Base-by-base conservation (phyloP, 2,329 filamentous ascomycete genomes). In the Gliomastix tumulicola region DNA sequence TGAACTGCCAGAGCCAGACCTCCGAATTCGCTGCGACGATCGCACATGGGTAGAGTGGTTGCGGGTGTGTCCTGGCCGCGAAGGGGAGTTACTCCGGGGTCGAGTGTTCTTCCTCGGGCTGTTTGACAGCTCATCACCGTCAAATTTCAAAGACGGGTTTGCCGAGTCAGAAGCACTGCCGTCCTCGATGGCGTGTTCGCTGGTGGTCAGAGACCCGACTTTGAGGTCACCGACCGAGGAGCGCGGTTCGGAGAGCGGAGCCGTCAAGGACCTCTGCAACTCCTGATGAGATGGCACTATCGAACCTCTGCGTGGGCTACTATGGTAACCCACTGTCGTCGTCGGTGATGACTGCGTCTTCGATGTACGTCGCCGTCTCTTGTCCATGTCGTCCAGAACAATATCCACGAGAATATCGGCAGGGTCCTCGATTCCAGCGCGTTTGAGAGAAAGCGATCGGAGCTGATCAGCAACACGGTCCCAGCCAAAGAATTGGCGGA, bases 401-500 rank as follows among this genome's bases (percentile, higher is more conserved):
- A 98, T 94, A 49, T 94, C 84, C 44, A 92, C 86, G 33, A 97
- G 69, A 27, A 98, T 75, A 55, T 97, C 92, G 15, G 83, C 82
- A 4, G 88, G 88, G 53, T 98, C 89, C 44, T 96, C 88, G 31
- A 98, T 72, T 44, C 82, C 80, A 38, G 86, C 90, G 48, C 88
- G 80, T 63, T 88, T 95, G 45, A 98, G 69, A 3, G 86, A 92
- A 45, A 98, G 69, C 43, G 88, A 94, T 41, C 88, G 82, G 44
- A 98, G 67, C 58, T 96, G 89, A 55, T 98, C 92, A 8, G 92
- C 85, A 38, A 97, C 65, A 40, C 85, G 80, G 57, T 98, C 90
- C 92, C 92, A 98, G 40, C 92, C 92, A 61, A 88, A 95, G 63
- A 97, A 96, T 50, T 95, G 89, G 43, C 92, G 80, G 56, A 95